Evolutionary conservation across 2,329 filamentous ascomycete genomes (phyloP).

Genomic region (Sporothrix phasma): DNA sequence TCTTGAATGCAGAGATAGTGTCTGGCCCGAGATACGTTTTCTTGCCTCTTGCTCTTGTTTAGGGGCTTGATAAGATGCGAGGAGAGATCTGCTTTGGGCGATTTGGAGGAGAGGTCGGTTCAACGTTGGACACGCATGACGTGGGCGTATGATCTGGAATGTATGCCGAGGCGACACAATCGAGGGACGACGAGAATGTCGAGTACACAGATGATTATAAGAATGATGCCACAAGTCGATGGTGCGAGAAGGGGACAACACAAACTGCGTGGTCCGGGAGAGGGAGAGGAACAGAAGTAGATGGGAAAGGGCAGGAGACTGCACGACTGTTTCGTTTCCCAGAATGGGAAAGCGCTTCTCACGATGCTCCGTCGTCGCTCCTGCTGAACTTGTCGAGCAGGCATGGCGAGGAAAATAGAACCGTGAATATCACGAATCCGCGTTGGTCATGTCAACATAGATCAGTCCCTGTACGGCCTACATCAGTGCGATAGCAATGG

Average conservation of each 20-base stretch:
- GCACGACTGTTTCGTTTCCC: not conserved
- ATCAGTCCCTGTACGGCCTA: not conserved
- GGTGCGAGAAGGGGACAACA: not conserved
- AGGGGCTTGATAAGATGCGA: not conserved
- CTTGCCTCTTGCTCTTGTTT: not conserved
- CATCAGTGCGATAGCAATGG: too few species aligned
- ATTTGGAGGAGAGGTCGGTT: not conserved
- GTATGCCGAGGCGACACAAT: not conserved
- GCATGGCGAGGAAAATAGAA: too few species aligned
- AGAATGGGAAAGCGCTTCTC: not conserved
- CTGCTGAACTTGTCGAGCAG: too few species aligned
- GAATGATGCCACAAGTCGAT: not conserved
- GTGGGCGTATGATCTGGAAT: not conserved
- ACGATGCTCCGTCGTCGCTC: too few species aligned
- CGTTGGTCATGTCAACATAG: not conserved
- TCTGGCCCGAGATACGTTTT: not conserved
- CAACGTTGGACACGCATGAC: not conserved
- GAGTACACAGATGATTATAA: conserved; percentile 5
- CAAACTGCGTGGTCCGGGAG: not conserved
- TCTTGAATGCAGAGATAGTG: not conserved
- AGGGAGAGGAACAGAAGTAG: not conserved
- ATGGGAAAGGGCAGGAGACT: not conserved
- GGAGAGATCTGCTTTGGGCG: not conserved
- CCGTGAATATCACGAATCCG: not conserved
- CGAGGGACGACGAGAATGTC: not conserved